phyloP scores from a whole-genome alignment of 106 monocot species.

The Vanilla planifolia region DNA sequence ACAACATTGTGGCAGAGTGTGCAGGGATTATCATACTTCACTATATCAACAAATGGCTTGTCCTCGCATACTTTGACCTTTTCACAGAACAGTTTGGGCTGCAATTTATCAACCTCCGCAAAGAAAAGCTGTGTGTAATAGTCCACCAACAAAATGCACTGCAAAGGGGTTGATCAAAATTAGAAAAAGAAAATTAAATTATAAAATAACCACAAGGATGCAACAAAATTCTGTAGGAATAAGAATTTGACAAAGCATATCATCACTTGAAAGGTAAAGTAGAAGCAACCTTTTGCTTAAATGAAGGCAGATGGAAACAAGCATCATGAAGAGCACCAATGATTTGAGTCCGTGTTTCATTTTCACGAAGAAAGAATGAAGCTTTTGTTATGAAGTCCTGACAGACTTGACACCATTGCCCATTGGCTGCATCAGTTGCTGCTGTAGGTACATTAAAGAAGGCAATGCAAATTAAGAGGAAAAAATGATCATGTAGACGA shows the following conservation, averaged over 20 bases:
- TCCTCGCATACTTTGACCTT: constrained; percentile 41
- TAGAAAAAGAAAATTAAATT: neutral
- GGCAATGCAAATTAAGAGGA: no score
- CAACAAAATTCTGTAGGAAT: neutral
- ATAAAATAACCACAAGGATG: neutral
- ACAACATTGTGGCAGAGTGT: constrained; percentile 36
- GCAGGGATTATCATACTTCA: constrained; percentile 30
- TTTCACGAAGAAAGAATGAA: constrained; percentile 33
- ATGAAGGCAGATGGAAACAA: constrained; percentile 34
- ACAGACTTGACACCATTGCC: constrained; percentile 61
- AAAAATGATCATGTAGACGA: no score
- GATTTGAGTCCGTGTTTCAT: constrained; percentile 53
- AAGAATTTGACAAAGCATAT: neutral
- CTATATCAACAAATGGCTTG: constrained; percentile 3
- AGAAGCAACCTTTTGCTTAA: constrained; percentile 44
- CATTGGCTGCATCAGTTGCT: no score
- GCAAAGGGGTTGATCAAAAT: constrained; percentile 7
- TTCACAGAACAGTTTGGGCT: constrained; percentile 44
- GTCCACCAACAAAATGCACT: constrained; percentile 53
- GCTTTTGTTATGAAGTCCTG: constrained; percentile 49
- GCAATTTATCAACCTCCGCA: constrained; percentile 25
- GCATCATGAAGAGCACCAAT: constrained; percentile 41
- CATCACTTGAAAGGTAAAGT: neutral
- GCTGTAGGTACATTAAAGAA: no score
- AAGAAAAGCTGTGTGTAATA: constrained; percentile 52